A percentile compares a stretch with the other conserved stretches of the same genome.
These are phyloP conservation scores for Kodamaea plutei DNA, from an alignment of 1,139 yeast genomes.

Conservation along the genomic window DNA sequence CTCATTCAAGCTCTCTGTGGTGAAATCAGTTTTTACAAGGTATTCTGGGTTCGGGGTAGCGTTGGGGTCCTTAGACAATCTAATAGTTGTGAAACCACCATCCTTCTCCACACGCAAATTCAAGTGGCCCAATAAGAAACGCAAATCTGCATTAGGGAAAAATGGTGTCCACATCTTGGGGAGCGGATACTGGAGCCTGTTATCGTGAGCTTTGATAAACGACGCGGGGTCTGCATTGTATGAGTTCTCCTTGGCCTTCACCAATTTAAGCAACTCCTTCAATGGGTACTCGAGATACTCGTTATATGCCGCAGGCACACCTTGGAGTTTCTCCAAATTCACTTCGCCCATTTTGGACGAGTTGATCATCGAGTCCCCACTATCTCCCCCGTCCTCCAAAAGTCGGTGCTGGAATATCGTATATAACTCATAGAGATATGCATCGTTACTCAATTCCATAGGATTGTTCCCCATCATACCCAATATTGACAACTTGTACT, in stretches of 20 bases:
- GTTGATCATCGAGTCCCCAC: slow-evolving; percentile 13
- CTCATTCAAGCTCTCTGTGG: background rate
- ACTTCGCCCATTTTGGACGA: slow-evolving; percentile 23
- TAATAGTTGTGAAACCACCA: slow-evolving; percentile 30
- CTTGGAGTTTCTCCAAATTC: slow-evolving; percentile 9
- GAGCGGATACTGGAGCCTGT: slow-evolving; percentile 14
- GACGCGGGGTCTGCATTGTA: slow-evolving; percentile 19
- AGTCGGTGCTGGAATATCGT: slow-evolving; percentile 31
- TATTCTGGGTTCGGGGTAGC: slow-evolving; percentile 1
- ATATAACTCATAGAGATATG: slow-evolving; percentile 31
- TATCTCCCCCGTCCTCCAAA: slow-evolving; percentile 13
- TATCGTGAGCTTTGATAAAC: slow-evolving; percentile 23
- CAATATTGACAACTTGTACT: slow-evolving; percentile 33
- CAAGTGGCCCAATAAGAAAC: slow-evolving; percentile 19
- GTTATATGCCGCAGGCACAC: slow-evolving; percentile 19
- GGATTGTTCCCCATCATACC: slow-evolving; percentile 40
- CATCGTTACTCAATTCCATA: slow-evolving; percentile 22
- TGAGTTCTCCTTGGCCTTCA: slow-evolving; percentile 18
- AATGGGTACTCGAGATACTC: slow-evolving; percentile 23
- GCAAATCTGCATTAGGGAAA: slow-evolving; percentile 22
- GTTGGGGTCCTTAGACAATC: slow-evolving; percentile 15
- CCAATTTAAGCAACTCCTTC: slow-evolving; percentile 23
- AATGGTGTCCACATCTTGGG: slow-evolving; percentile 43
- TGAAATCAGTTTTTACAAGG: background rate
- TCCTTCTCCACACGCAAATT: slow-evolving; percentile 23